phyloP scores from a whole-genome alignment of 352 stramenopile species.

The Phytopythium litorale region DNA sequence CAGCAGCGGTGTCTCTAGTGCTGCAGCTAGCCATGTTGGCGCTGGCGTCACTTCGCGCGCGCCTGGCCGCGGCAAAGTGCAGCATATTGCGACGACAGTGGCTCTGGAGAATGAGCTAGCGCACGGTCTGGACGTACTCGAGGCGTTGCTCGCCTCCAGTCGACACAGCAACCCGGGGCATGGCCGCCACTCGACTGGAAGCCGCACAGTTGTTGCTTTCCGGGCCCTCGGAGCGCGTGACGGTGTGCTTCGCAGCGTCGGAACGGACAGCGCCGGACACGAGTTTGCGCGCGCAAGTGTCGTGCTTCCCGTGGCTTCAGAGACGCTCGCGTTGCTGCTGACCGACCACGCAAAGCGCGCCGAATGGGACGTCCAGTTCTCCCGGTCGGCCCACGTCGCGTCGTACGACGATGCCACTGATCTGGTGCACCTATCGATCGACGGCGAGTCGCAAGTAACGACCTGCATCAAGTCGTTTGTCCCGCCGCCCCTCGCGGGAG shows the following conservation, averaged over 20 bases:
- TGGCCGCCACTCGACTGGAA: constrained; percentile 4
- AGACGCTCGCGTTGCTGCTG: constrained; percentile 60
- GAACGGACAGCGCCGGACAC: constrained; percentile 32
- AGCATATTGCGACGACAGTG: constrained; percentile 66
- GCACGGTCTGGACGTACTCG: constrained; percentile 58
- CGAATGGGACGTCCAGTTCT: constrained; percentile 82
- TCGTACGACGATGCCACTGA: constrained; percentile 75
- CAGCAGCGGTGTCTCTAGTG: not conserved
- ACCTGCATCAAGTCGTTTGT: constrained; percentile 41
- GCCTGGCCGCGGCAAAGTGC: constrained; percentile 29
- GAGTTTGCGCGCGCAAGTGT: constrained; percentile 58
- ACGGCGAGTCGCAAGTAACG: constrained; percentile 37
- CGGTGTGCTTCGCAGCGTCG: constrained; percentile 62
- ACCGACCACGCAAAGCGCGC: constrained; percentile 59
- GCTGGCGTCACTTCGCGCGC: constrained; percentile 12
- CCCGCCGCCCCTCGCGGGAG: constrained; percentile 42
- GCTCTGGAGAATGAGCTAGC: constrained; percentile 75
- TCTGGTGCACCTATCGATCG: constrained; percentile 62
- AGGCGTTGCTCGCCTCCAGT: constrained; percentile 44
- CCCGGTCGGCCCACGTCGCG: constrained; percentile 50
- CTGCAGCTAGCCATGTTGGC: not conserved
- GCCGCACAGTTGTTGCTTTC: constrained; percentile 45
- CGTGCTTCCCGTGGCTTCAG: constrained; percentile 60
- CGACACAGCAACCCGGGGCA: not conserved
- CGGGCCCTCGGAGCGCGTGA: constrained; percentile 45